phyloP scores from a whole-genome alignment of 2,329 filamentous ascomycete species.

The Byssochlamys sp. region DNA sequence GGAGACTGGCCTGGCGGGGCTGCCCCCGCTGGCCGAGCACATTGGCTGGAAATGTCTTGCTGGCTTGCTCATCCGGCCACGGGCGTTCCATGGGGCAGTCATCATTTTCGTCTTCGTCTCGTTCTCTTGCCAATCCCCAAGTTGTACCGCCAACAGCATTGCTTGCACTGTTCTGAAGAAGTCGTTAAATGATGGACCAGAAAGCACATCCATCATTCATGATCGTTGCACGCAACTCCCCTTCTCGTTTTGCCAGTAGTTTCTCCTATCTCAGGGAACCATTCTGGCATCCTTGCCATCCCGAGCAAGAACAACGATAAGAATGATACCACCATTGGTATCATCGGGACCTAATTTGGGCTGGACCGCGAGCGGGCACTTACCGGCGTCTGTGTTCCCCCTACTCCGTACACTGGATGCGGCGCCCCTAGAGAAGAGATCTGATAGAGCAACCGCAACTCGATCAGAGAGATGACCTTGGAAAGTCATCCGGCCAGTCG shows the following conservation, averaged over 20 bases:
- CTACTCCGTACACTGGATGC: neutral
- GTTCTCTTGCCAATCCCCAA: neutral
- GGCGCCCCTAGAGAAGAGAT: neutral
- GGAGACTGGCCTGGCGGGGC: constrained; percentile 2
- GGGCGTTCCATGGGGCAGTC: no score
- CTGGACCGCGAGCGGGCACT: neutral
- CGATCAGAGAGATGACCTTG: neutral
- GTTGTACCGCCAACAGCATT: neutral
- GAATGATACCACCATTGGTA: neutral
- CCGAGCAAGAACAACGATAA: neutral
- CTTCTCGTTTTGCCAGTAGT: no score
- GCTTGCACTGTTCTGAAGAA: no score
- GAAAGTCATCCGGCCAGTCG: neutral
- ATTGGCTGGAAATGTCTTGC: neutral
- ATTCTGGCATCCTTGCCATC: neutral
- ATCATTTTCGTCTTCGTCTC: neutral
- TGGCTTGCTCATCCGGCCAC: neutral
- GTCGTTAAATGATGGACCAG: no score
- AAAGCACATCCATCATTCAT: neutral
- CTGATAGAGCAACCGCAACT: neutral
- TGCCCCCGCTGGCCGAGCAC: neutral
- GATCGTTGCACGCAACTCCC: neutral
- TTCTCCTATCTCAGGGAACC: neutral
- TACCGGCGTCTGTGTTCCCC: neutral
- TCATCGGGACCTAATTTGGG: neutral